Evolutionary conservation across 768 basidiomycete species (phyloP), one percentile per base, ranked within the genome.

Genomic region (Termitomyces sp.): DNA sequence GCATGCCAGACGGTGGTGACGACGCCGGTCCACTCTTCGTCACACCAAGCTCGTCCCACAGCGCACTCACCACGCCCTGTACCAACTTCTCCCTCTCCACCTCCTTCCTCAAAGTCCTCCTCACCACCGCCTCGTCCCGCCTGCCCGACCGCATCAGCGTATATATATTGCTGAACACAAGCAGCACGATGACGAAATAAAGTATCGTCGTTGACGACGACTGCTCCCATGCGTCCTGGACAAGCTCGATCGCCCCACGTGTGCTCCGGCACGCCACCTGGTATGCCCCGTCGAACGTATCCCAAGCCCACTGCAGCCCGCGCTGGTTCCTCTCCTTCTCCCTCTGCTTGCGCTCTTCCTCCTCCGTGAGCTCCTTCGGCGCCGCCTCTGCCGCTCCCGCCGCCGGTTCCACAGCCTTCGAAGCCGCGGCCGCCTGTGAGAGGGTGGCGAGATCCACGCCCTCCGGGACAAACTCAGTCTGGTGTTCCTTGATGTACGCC

Each of bases 251-350:
- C 28, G 90, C 89, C 20, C 85, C 90, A 50, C 74, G 79, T 46
- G 90, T 83, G 62, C 89, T 91, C 69, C 85, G 84, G 68, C 75
- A 78, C 35, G 85, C 91, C 62, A 94, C 92, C 64, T 83, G 79
- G 62, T 77, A 81, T 2, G 92, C 88, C 11, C 91, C 92, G 35
- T 87, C 88, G 71, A 91, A 82, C 51, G 92, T 94, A 65, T 94
- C 92, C 76, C 86, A 91, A 3, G 92, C 92, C 92, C 92, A 94
- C 68, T 94, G 92, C 64, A 93, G 75, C 0, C 86, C 86, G 18
- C 90, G 88, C 60, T 79, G 82, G 62, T 87, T 86, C 16, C 88
- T 84, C 70, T 90, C 87, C 58, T 81, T 78, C 70, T 89, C 89
- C 56, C 89, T 84, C 60, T 78, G 78, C 71, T 88, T 85, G 62